Base-by-base conservation (phyloP, 139 green algal genomes). In the Coelastrella sp. region DNA sequence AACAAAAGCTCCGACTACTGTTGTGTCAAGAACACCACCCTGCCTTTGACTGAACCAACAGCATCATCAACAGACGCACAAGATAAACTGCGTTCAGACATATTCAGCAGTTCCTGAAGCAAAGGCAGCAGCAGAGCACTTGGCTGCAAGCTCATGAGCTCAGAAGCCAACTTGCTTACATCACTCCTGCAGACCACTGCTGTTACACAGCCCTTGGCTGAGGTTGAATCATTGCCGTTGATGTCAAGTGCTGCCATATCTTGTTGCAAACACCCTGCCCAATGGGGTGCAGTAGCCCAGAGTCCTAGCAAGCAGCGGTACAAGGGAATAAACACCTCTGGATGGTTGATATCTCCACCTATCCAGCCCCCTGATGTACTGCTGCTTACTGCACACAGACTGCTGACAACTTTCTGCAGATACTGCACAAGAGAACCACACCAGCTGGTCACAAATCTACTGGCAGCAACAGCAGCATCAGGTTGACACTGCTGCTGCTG, bases 231-330 rank as follows among this genome's bases (percentile, higher is more conserved):
- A n/a, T n/a, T n/a, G n/a, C n/a, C n/a, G 25, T 0, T 79, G n/a
- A 25, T 21, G 23, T 3, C 69, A 43, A 9, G 38, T 79, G 30
- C 25, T 21, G n/a, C 64, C 27, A 27, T 27, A 40, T 40, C 25
- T 15, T 27, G 27, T n/a, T 60, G 25, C 69, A n/a, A 34, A 40
- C 80, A 62, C 19, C 13, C 23, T 74, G 64, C 30, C 62, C 41
- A 45, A 11, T 11, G 69, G 19, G 66, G 77, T 35, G 53, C 77
- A 17, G 41, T 32, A 38, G 57, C 86, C 83, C 86, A 89, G 23
- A 91, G 19, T 0, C 83, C 85, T 19, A 93, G 84, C 64, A 92
- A 85, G 57, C 81, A 74, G 34, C 83, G 75, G 71, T 87, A 92
- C 32, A 94, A 48, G 15, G 81, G 86, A 23, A 77, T 67, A 80